Percentiles rank a stretch among this genome's conserved stretches.
Conservation (phyloP, 257 asterid species). For the Ballota nigra region DNA sequence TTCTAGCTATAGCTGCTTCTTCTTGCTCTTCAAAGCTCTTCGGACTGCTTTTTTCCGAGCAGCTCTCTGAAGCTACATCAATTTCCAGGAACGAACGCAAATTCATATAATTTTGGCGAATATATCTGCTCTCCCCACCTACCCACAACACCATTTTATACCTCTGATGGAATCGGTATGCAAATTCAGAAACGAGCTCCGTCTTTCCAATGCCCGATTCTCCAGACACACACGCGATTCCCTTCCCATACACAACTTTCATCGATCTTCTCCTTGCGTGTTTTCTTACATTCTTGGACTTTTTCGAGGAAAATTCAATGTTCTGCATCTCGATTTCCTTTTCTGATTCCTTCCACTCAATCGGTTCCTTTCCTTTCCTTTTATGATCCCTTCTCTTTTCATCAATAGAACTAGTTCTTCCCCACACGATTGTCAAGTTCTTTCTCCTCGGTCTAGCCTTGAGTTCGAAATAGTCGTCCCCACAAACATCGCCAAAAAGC, state of each 20-base stretch:
- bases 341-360: slow-evolving; percentile 82
- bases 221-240: slow-evolving; percentile 89
- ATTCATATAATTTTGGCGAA: slow-evolving; percentile 79
- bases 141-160: slow-evolving; percentile 92
- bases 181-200: slow-evolving; percentile 82
- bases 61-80: slow-evolving; percentile 63
- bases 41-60: slow-evolving; percentile 50
- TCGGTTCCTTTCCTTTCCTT: slow-evolving; percentile 72
- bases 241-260: slow-evolving; percentile 78
- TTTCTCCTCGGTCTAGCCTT: slow-evolving; percentile 65
- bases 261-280: slow-evolving; percentile 52
- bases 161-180: slow-evolving; percentile 72
- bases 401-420: slow-evolving; percentile 62
- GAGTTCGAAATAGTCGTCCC: slow-evolving; percentile 79
- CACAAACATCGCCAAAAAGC: slow-evolving; percentile 83
- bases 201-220: slow-evolving; percentile 94
- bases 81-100: slow-evolving; percentile 74
- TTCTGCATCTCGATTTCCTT: slow-evolving; percentile 89
- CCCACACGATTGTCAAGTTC: slow-evolving; percentile 74
- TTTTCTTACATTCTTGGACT: slow-evolving; percentile 42
- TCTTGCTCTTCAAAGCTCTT: slow-evolving; percentile 95
- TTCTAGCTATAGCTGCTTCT: slow-evolving; percentile 75
- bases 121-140: slow-evolving; percentile 85
- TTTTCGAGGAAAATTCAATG: slow-evolving; percentile 39
- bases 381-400: slow-evolving; percentile 46